These are phyloP conservation scores for Monosporascus sp. DNA, from an alignment of 2,329 filamentous ascomycete genomes.

Conservation along the genomic window DNA sequence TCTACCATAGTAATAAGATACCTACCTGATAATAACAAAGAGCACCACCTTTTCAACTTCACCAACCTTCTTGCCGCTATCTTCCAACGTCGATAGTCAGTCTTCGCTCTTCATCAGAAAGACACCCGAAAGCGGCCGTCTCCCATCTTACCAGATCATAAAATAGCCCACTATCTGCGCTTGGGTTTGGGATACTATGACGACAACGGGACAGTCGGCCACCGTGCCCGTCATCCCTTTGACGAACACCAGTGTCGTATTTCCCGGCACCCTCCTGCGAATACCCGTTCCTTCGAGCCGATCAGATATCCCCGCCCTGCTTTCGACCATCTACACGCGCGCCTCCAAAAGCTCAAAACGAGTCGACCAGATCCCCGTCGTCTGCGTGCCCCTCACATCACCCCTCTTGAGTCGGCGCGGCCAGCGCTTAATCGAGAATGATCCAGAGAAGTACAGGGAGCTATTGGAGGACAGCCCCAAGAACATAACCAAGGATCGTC, in stretches of 20 bases:
- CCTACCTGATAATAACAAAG: no score
- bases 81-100: no score
- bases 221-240: constrained; percentile 76
- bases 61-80: no score
- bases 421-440: constrained; percentile 66
- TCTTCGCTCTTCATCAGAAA: no score
- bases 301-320: constrained; percentile 80
- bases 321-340: constrained; percentile 78
- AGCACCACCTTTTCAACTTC: no score
- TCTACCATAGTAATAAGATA: no score
- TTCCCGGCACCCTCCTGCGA: constrained; percentile 80
- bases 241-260: constrained; percentile 71
- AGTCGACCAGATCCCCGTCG: constrained; percentile 67
- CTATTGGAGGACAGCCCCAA: constrained; percentile 49
- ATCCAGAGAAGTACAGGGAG: constrained; percentile 45
- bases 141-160: no score
- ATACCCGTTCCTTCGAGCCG: constrained; percentile 75
- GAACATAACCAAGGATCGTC: constrained; percentile 60
- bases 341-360: constrained; percentile 62
- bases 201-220: constrained; percentile 29
- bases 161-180: no score
- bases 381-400: constrained; percentile 80
- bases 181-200: constrained; percentile 13
- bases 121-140: no score
- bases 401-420: constrained; percentile 69